Evolutionary conservation across 208 protist genomes (phyloP).

Genomic region (Angomonas ambiguus): DNA sequence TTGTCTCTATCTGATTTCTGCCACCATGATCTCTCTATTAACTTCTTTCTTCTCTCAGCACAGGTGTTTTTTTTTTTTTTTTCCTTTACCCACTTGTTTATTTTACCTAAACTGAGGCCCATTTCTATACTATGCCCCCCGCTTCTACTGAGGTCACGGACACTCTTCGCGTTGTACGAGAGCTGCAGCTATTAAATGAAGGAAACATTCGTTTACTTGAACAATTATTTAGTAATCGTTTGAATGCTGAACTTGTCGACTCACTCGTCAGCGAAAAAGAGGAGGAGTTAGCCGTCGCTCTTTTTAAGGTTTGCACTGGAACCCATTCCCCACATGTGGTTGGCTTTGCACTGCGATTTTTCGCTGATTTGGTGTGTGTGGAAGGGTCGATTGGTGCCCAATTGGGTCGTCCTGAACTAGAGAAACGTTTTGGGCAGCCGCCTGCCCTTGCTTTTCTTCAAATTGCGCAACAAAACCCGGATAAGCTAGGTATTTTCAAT

Average conservation of each 20-base stretch:
- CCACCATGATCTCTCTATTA: neutral
- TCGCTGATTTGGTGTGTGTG: conserved; percentile 62
- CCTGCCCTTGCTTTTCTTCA: conserved; percentile 54
- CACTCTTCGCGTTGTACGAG: conserved; percentile 53
- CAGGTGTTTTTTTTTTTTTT: conserved; percentile 12
- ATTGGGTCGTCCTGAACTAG: conserved; percentile 36
- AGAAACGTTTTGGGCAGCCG: conserved; percentile 37
- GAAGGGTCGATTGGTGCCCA: conserved; percentile 38
- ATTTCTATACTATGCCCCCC: conserved; percentile 37
- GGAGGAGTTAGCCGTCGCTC: conserved; percentile 39
- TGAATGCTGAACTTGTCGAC: conserved; percentile 45
- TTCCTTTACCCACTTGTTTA: conserved; percentile 10
- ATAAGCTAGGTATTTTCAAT: conserved; percentile 47
- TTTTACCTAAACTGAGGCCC: neutral
- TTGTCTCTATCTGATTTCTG: conserved; percentile 11
- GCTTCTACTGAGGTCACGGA: conserved; percentile 65
- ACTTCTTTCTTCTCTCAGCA: conserved; percentile 3
- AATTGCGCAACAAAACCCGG: conserved; percentile 30
- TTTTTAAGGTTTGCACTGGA: conserved; percentile 46
- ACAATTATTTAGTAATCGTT: conserved; percentile 71
- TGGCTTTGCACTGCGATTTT: conserved; percentile 72
- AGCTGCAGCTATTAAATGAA: conserved; percentile 65
- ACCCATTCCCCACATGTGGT: conserved; percentile 44
- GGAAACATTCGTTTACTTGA: conserved; percentile 50
- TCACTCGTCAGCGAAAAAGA: conserved; percentile 56